Conservation (phyloP, 805 yeast species). For the Metschnikowia kofuensis region DNA sequence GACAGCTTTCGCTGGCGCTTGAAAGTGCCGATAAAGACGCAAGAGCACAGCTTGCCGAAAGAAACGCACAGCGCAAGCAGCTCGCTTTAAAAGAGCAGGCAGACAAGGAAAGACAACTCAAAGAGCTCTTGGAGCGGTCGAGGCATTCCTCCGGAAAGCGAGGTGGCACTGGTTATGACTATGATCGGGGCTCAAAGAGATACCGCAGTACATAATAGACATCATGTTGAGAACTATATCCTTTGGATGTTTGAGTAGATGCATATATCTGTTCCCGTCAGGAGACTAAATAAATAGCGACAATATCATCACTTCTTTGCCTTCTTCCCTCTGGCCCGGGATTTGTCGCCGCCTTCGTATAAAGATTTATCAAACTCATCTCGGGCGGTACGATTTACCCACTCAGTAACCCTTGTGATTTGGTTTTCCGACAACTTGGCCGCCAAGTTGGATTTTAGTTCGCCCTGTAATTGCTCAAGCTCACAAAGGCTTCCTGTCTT, state of each 20-base stretch:
- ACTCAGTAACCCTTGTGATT: constrained; percentile 47
- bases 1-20: constrained; percentile 66
- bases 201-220: constrained; percentile 5
- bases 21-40: constrained; percentile 35
- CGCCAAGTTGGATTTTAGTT: constrained; percentile 30
- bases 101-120: constrained; percentile 29
- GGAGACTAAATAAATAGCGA: too few relatives aligned
- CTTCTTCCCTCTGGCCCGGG: constrained; percentile 20
- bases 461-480: constrained; percentile 20
- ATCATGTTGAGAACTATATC: too few relatives aligned
- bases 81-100: constrained; percentile 24
- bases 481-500: constrained; percentile 28
- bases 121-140: constrained; percentile 27
- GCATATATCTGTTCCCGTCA: too few relatives aligned
- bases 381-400: constrained; percentile 61
- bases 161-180: constrained; percentile 2
- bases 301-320: constrained; percentile 14
- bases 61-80: constrained; percentile 28
- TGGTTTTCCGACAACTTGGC: constrained; percentile 39
- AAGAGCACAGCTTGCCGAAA: constrained; percentile 24
- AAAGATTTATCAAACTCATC: constrained; percentile 50
- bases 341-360: constrained; percentile 52
- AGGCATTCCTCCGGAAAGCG: constrained; percentile 17
- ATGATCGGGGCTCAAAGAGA: constrained; percentile 12
- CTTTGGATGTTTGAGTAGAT: too few relatives aligned